A percentile compares a stretch with the other conserved stretches of the same genome.
phyloP scores from a whole-genome alignment of 1,284 basidiomycete genomes.

The Leccinum subfulvum region DNA sequence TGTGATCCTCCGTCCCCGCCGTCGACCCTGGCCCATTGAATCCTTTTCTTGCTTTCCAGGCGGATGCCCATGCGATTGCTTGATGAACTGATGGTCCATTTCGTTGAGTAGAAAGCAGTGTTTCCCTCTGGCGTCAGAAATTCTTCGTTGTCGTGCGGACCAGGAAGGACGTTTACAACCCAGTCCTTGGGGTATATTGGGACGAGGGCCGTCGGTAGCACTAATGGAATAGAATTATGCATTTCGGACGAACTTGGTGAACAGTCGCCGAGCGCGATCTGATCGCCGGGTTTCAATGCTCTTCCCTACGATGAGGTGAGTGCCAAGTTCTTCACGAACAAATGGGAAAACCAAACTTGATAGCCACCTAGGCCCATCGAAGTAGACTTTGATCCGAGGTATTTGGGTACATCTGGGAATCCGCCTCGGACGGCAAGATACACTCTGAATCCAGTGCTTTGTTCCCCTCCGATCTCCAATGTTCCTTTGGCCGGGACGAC shows the following conservation, averaged over 20 bases:
- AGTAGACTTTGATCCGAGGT: slow-evolving; percentile 63
- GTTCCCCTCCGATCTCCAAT: slow-evolving; percentile 38
- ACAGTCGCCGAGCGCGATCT: slow-evolving; percentile 40
- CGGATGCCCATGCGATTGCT: slow-evolving; percentile 65
- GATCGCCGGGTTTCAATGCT: slow-evolving; percentile 47
- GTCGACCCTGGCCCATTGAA: slow-evolving; percentile 57
- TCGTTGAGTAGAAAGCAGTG: slow-evolving; percentile 45
- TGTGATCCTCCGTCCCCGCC: slow-evolving; percentile 75
- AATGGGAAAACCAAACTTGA: slow-evolving; percentile 31
- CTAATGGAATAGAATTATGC: slow-evolving; percentile 1
- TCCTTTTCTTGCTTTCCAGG: slow-evolving; percentile 39
- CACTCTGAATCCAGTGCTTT: slow-evolving; percentile 45
- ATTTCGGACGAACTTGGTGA: slow-evolving; percentile 22
- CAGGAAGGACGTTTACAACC: slow-evolving; percentile 55
- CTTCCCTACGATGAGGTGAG: slow-evolving; percentile 43
- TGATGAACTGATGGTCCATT: slow-evolving; percentile 54
- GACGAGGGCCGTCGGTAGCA: slow-evolving; percentile 29
- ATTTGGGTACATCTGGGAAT: slow-evolving; percentile 56
- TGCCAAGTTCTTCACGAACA: not conserved
- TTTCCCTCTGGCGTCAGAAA: slow-evolving; percentile 53
- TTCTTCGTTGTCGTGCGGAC: slow-evolving; percentile 63
- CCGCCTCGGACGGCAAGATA: slow-evolving; percentile 63
- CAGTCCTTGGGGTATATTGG: slow-evolving; percentile 51
- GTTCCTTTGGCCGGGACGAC: slow-evolving; percentile 45
- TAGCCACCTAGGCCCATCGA: slow-evolving; percentile 63